Base-by-base conservation (phyloP, 2,329 filamentous ascomycete species). In the Nectriaceae sp. region DNA sequence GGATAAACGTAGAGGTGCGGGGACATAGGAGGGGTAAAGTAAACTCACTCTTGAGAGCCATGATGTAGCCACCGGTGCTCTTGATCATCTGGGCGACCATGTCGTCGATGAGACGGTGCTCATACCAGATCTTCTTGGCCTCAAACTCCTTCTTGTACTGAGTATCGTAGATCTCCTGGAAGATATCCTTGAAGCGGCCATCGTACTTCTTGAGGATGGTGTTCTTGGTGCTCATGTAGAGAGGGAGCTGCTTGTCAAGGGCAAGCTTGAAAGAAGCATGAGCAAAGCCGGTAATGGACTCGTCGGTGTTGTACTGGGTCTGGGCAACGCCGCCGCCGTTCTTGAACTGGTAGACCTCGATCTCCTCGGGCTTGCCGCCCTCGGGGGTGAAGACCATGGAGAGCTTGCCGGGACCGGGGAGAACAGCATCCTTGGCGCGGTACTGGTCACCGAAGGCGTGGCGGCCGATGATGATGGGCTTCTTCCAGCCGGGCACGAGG, bases 21-120 rank as follows among this genome's bases (percentile, higher is more conserved):
- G 16, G 21, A 39, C 13, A n/a, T 5, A 11, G 13, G 19, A 20
- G 37, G 21, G 19, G 8, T n/a, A 24, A 18, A 37, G 26, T 45
- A 33, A 45, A 78, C 85, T 73, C 70, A 96, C 90, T 97, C 87
- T 99, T 99, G 72, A 97, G 84, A 54, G 94, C 94, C 81, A 97
- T 97, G 70, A 97, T 84, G 75, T 94, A 97, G 56, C 94, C 94
- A 63, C 94, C 94, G 65, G 87, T 84, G 75, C 89, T 94, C 89
- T 99, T 99, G 81, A 99, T 89, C 94, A 99, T 99, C 82, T 99
- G 94, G 42, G 94, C 94, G 57, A 99, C 94, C 94, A 99, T 97
- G 76, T 99, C 94, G 75, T 99, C 94, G 68, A 99, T 97, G 61
- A 99, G 81, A 66, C 94, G 89, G 78, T 99, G 94, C 85, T 99